Conservation (phyloP, 176 grass and related monocot genomes). For the Cymbopogon citratus region DNA sequence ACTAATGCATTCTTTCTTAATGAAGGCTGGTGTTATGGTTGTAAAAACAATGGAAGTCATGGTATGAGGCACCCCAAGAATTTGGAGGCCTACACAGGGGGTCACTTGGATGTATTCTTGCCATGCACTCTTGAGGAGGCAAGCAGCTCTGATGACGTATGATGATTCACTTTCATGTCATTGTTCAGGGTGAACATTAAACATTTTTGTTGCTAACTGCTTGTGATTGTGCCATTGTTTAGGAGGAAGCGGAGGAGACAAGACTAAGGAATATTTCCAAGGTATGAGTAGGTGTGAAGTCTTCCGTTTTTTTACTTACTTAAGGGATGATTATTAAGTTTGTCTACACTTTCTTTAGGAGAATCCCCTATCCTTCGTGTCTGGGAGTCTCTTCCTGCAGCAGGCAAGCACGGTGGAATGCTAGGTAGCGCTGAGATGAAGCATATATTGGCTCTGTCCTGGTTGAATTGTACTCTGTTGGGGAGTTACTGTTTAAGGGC, state of each 20-base stretch:
- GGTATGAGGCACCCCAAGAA: neutral
- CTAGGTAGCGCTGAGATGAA: neutral
- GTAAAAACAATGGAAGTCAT: conserved; percentile 4
- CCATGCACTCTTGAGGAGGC: neutral
- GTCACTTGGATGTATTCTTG: neutral
- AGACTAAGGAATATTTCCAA: neutral
- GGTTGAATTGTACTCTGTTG: neutral
- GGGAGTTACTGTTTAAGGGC: no score
- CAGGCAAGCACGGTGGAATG: neutral
- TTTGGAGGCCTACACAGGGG: neutral
- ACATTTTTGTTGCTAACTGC: neutral
- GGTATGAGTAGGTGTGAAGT: neutral
- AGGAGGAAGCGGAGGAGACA: neutral
- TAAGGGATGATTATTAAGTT: no score
- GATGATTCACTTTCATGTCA: neutral
- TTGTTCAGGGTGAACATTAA: neutral
- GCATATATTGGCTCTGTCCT: neutral
- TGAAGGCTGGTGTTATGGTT: neutral
- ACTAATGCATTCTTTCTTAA: neutral
- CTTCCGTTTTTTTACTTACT: neutral
- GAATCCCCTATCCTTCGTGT: no score
- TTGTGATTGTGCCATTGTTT: neutral
- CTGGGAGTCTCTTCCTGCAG: neutral
- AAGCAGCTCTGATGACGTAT: neutral
- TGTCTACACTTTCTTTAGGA: no score